phyloP scores from a whole-genome alignment of 2,329 filamentous ascomycete genomes.

The Podosphaera xanthii region DNA sequence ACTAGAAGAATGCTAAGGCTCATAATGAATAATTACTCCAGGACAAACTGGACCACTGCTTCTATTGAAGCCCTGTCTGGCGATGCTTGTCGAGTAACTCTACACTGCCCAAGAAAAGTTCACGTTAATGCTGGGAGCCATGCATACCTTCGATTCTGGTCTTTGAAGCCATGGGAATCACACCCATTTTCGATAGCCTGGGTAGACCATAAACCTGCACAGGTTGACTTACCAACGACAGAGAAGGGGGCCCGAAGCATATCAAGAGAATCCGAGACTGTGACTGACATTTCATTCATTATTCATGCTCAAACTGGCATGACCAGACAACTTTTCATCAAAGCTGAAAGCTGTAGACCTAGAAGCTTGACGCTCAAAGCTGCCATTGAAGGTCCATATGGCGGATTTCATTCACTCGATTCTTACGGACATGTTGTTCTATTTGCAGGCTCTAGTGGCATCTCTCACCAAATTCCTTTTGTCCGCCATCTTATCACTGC shows the following conservation, averaged over 20 bases:
- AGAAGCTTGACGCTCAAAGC: conserved; percentile 21
- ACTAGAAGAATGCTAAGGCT: conserved; percentile 37
- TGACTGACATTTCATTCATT: conserved; percentile 49
- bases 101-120: conserved; percentile 44
- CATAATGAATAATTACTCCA: conserved; percentile 37
- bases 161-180: conserved; percentile 44
- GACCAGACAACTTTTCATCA: conserved; percentile 59
- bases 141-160: conserved; percentile 48
- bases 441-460: conserved; percentile 57
- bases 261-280: conserved; percentile 15
- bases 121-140: conserved; percentile 48
- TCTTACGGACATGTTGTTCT: conserved; percentile 62
- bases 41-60: conserved; percentile 34
- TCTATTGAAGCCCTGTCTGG: conserved; percentile 44
- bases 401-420: conserved; percentile 59
- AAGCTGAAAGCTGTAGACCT: conserved; percentile 24
- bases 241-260: conserved; percentile 17
- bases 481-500: conserved; percentile 54
- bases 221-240: conserved; percentile 14
- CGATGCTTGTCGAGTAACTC: conserved; percentile 45
- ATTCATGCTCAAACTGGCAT: conserved; percentile 75
- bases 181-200: conserved; percentile 65
- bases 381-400: conserved; percentile 77
- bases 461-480: conserved; percentile 66
- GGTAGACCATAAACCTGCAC: conserved; percentile 32